Percentiles rank a stretch among this genome's conserved stretches.
Conservation (phyloP, 441 rosid genomes). For the Pelargonium myrrhifolium region DNA sequence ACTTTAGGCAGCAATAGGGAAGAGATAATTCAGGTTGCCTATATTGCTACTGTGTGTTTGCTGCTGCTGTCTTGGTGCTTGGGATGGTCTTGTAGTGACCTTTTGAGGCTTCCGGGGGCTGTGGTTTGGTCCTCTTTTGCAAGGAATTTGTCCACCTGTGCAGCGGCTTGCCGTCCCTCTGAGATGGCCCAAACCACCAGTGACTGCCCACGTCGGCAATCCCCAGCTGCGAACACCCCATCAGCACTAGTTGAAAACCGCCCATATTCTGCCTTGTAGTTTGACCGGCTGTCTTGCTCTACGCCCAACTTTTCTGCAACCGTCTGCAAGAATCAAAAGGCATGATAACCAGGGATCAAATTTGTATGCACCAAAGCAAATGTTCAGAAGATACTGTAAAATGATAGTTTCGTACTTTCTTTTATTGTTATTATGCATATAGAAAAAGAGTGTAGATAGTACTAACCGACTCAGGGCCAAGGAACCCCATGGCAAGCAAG, state of each 20-base stretch:
- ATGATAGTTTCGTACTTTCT: not conserved
- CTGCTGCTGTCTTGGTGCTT: constrained; percentile 33
- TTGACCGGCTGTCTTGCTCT: constrained; percentile 79
- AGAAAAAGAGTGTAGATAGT: not conserved
- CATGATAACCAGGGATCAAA: not conserved
- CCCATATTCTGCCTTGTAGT: constrained; percentile 93
- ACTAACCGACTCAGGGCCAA: constrained; percentile 92
- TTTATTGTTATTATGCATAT: not conserved
- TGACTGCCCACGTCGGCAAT: constrained; percentile 96
- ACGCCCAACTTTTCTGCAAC: constrained; percentile 88
- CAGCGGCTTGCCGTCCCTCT: constrained; percentile 97
- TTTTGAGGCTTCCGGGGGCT: constrained; percentile 12
- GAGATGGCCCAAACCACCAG: constrained; percentile 99
- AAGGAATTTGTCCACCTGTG: constrained; percentile 78
- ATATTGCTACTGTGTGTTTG: constrained; percentile 40
- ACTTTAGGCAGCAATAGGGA: too few species aligned
- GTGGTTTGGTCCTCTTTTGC: constrained; percentile 10
- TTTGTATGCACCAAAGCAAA: not conserved
- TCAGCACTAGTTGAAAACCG: constrained; percentile 79
- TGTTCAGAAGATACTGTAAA: not conserved
- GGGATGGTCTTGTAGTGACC: constrained; percentile 18
- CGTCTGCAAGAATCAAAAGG: constrained; percentile 36
- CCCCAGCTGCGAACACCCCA: constrained; percentile 97
- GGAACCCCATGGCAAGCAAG: constrained; percentile 97
- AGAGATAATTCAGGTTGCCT: constrained; percentile 11